phyloP scores from a whole-genome alignment of 2,329 filamentous ascomycete species.

The Apiospora sp. region DNA sequence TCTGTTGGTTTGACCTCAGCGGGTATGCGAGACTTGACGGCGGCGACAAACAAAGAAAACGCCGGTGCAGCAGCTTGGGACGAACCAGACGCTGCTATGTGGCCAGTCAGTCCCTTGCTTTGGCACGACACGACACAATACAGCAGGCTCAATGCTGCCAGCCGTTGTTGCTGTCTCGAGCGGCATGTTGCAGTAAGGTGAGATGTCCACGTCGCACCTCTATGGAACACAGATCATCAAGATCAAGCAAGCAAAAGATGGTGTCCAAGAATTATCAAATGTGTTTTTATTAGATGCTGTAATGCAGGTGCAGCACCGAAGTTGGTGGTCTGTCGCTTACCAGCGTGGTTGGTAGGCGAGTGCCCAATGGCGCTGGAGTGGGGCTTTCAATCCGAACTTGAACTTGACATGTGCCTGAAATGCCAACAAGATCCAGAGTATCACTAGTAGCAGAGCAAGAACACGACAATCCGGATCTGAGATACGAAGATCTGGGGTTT shows the following conservation, averaged over 20 bases:
- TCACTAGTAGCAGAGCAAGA: too few species aligned
- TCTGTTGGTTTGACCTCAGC: not conserved
- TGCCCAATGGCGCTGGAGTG: too few species aligned
- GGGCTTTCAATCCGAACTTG: too few species aligned
- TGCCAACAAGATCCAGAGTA: too few species aligned
- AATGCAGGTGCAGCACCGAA: not conserved
- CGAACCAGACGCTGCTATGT: not conserved
- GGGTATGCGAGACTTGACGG: not conserved
- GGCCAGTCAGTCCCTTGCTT: not conserved
- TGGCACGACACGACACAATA: not conserved
- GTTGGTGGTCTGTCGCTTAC: too few species aligned
- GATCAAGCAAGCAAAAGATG: slow-evolving; percentile 12
- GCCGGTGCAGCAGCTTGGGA: not conserved
- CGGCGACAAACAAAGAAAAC: not conserved
- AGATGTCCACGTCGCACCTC: not conserved
- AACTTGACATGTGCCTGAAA: too few species aligned
- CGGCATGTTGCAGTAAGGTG: not conserved
- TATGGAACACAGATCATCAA: not conserved
- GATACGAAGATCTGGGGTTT: too few species aligned
- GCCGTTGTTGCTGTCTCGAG: not conserved
- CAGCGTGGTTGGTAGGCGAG: too few species aligned
- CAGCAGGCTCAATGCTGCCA: not conserved
- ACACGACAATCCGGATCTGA: too few species aligned
- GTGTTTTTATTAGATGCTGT: not conserved
- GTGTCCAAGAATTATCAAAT: not conserved